phyloP scores from a whole-genome alignment of 1,284 basidiomycete species.

The Tilletia caries region DNA sequence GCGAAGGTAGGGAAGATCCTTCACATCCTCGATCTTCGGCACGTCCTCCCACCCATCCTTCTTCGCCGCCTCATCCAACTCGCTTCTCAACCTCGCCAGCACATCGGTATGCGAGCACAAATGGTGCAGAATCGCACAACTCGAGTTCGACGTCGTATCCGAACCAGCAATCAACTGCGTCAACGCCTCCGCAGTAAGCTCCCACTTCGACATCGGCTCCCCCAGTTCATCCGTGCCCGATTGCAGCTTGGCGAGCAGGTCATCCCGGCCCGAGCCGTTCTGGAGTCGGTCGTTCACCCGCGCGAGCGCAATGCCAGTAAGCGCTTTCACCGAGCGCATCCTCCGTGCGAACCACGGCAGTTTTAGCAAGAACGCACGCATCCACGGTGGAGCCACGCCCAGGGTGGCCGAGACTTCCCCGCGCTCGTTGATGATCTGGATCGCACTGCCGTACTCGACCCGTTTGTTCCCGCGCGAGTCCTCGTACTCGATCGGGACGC shows the following conservation, averaged over 20 bases:
- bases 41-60: conserved; percentile 35
- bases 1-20: conserved; percentile 59
- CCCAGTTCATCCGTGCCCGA: conserved; percentile 73
- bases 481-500: conserved; percentile 61
- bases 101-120: conserved; percentile 67
- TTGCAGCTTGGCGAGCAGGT: conserved; percentile 76
- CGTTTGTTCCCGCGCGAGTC: conserved; percentile 56
- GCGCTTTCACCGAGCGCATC: conserved; percentile 66
- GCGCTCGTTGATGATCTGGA: conserved; percentile 80
- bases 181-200: conserved; percentile 77
- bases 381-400: conserved; percentile 70
- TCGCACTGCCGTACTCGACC: conserved; percentile 67
- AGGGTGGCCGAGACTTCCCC: conserved; percentile 82
- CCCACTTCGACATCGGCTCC: conserved; percentile 70
- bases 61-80: conserved; percentile 65
- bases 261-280: conserved; percentile 62
- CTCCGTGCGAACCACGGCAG: conserved; percentile 70
- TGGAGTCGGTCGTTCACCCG: conserved; percentile 72
- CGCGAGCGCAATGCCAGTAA: conserved; percentile 65
- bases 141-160: conserved; percentile 46
- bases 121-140: conserved; percentile 68
- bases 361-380: conserved; percentile 35
- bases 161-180: conserved; percentile 72
- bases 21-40: conserved; percentile 34
- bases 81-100: conserved; percentile 70